phyloP scores from a whole-genome alignment of 2,329 filamentous ascomycete genomes.

The Pleurostoma richardsiae region DNA sequence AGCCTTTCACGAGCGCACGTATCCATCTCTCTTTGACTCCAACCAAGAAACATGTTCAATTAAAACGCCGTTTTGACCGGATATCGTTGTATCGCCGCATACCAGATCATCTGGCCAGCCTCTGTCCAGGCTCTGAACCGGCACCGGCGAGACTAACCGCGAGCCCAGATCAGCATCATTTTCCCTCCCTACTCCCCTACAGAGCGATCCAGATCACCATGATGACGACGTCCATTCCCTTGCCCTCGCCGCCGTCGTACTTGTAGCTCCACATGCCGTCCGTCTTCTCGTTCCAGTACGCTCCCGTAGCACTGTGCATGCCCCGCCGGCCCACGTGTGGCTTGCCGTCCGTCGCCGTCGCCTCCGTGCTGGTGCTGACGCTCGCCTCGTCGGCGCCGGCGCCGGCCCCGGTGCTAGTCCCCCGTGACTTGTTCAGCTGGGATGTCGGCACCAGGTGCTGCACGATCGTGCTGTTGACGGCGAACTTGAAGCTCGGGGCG shows the following conservation, averaged over 20 bases:
- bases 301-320: slow-evolving; percentile 82
- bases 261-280: slow-evolving; percentile 90
- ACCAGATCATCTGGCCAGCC: too few species aligned
- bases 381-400: slow-evolving; percentile 52
- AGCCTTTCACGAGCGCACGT: too few species aligned
- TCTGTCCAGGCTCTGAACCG: too few species aligned
- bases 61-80: too few species aligned
- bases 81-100: too few species aligned
- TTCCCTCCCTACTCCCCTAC: slow-evolving; percentile 24
- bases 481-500: slow-evolving; percentile 78
- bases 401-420: slow-evolving; percentile 41
- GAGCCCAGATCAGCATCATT: too few species aligned
- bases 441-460: slow-evolving; percentile 77
- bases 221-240: slow-evolving; percentile 65
- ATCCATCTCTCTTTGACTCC: too few species aligned
- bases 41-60: too few species aligned
- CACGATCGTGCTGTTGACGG: slow-evolving; percentile 96
- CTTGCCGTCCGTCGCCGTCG: slow-evolving; percentile 57
- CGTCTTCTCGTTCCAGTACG: slow-evolving; percentile 87
- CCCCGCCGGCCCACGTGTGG: slow-evolving; percentile 78
- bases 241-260: slow-evolving; percentile 64
- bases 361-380: slow-evolving; percentile 42
- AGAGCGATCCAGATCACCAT: slow-evolving; percentile 76
- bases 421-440: slow-evolving; percentile 55
- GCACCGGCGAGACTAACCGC: too few species aligned